Base-by-base conservation (phyloP, 169 alveolate species). In the Babesia gibsoni region DNA sequence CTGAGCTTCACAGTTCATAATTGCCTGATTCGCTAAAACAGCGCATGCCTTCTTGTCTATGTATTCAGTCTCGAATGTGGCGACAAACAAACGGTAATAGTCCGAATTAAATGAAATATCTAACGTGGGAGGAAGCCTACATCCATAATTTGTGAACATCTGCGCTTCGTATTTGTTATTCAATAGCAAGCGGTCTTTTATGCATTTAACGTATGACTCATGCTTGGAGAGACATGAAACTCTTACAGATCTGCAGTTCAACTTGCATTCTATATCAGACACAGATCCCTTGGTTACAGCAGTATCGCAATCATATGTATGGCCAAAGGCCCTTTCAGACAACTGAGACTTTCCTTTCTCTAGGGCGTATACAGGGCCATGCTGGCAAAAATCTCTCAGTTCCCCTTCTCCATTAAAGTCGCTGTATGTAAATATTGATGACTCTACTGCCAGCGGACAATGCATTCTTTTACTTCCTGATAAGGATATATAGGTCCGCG, bases 401-500 rank as follows among this genome's bases (percentile, higher is more conserved):
- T 72, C 50, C 7, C 4, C 74, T 1, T 30, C 39, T 1, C 7
- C 39, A 8, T 25, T 16, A 35, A 45, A 22, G 4, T 48, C 35
- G 22, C 63, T 58, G 67, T 50, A 66, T 10, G 77, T 52, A 33
- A 66, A 25, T 23, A 27, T 6, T 12, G 43, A 46, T 1, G 33
- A 42, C 27, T 36, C 33, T 30, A 52, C 33, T 5, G 14, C 53
- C 23, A 69, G 41, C 14, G 84, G 84, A 69, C 84, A 74, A 46
- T 74, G 84, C 18, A 74, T 25, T 27, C 73, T 35, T 27, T 74
- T 65, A 52, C 49, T 61, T 4, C 33, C 57, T 4, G 78, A 67
- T 35, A 74, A n/a, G 12, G 78, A 35, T n/a, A 66, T 61, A 20
- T 46, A 52, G 33, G 63, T 52, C 37, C 49, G 46, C 22, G 84